phyloP scores from a whole-genome alignment of 176 grass and related monocot genomes.

The Eleusine coracana region DNA sequence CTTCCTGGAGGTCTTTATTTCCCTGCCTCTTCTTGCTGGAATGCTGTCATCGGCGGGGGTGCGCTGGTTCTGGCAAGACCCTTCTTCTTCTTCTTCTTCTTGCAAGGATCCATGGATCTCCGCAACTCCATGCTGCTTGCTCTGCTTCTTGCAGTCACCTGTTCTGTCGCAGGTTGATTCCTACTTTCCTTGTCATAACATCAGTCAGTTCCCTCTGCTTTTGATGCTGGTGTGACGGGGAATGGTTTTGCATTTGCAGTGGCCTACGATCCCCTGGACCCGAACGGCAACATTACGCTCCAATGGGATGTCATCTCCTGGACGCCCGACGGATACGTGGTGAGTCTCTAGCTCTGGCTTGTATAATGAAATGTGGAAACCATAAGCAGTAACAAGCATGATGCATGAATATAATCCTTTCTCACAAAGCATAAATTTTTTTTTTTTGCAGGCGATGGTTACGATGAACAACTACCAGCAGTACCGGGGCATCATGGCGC shows the following conservation, averaged over 20 bases:
- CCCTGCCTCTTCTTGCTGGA: constrained; percentile 26
- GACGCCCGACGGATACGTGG: constrained; percentile 96
- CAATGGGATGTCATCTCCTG: constrained; percentile 94
- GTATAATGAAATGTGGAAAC: too few relatives aligned
- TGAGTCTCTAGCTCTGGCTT: constrained; percentile 28
- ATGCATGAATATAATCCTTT: too few relatives aligned
- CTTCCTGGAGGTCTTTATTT: neutral
- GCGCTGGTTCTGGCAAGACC: constrained; percentile 5
- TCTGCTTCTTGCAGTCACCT: constrained; percentile 43
- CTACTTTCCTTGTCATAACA: neutral
- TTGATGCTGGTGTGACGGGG: neutral
- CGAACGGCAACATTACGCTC: constrained; percentile 83
- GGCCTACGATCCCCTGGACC: constrained; percentile 83
- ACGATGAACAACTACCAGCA: constrained; percentile 91
- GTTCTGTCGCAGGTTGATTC: constrained; percentile 52
- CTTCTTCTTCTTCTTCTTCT: neutral
- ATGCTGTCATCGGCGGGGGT: neutral
- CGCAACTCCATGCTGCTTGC: constrained; percentile 11
- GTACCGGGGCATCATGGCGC: constrained; percentile 84
- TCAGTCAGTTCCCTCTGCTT: neutral
- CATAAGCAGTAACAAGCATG: too few relatives aligned
- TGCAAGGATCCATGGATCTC: constrained; percentile 31
- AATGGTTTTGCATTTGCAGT: constrained; percentile 31
- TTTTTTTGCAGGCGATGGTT: constrained; percentile 60
- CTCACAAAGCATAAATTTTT: too few relatives aligned